phyloP scores from a whole-genome alignment of 192 early-diverging fungal genomes.

The Rhizophagus sp. region DNA sequence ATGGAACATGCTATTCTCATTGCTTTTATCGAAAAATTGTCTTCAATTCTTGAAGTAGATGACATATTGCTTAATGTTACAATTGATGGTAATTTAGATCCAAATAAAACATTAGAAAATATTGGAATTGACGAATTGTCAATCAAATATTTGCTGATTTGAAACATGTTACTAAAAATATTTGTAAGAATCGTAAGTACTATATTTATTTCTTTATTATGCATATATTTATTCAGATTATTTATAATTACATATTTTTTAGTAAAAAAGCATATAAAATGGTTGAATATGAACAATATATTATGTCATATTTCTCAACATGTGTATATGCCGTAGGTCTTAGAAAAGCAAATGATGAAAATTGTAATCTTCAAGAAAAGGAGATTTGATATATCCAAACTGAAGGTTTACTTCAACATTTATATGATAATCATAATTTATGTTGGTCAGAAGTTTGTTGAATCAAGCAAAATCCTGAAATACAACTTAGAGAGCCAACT shows the following conservation, averaged over 20 bases:
- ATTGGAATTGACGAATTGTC: not conserved
- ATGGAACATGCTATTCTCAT: conserved; percentile 11
- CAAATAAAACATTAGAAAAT: not conserved
- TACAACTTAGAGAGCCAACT: not conserved
- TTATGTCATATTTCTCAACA: not conserved
- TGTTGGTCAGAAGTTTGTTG: not conserved
- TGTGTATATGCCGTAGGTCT: conserved; percentile 9
- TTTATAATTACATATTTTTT: not conserved
- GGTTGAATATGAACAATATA: not conserved
- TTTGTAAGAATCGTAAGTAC: not conserved
- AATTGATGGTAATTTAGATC: conserved; percentile 7
- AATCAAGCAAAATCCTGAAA: not conserved
- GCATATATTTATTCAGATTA: not conserved
- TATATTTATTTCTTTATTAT: not conserved
- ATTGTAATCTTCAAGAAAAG: not conserved
- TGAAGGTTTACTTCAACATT: conserved; percentile 1
- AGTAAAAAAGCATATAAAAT: not conserved
- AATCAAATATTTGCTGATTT: conserved; percentile 25
- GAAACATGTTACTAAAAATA: conserved; percentile 18
- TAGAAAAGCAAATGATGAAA: not conserved
- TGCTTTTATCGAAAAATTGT: not conserved
- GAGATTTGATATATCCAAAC: not conserved
- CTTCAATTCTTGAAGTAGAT: not conserved
- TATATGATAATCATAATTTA: not conserved
- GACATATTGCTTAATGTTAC: conserved; percentile 3